phyloP scores from a whole-genome alignment of 805 yeast genomes.

The Yamadazyma laniorum region DNA sequence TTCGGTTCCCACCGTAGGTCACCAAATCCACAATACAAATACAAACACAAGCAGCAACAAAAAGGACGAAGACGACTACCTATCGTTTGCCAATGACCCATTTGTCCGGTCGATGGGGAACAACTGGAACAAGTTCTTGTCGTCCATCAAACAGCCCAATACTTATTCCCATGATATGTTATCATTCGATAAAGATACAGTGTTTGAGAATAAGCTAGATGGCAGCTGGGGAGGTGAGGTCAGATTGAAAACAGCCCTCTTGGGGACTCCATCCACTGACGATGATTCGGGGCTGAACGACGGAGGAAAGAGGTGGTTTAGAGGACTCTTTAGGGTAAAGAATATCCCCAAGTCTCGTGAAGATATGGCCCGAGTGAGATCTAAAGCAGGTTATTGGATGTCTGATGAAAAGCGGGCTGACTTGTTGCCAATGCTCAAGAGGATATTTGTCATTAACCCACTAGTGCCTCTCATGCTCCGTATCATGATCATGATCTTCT shows the following conservation, averaged over 20 bases:
- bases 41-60: constrained; percentile 5
- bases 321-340: constrained; percentile 1
- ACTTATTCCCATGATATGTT: constrained; percentile 31
- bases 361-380: constrained; percentile 40
- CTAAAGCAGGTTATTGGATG: constrained; percentile 70
- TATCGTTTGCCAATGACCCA: constrained; percentile 38
- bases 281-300: constrained; percentile 24
- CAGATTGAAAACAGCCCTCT: constrained; percentile 53
- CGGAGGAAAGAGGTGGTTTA: constrained; percentile 3
- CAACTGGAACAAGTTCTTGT: constrained; percentile 52
- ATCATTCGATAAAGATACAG: constrained; percentile 23
- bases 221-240: constrained; percentile 72
- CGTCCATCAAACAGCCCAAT: constrained; percentile 45
- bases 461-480: constrained; percentile 79
- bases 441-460: constrained; percentile 69
- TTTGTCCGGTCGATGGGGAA: constrained; percentile 39
- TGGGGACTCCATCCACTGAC: constrained; percentile 34
- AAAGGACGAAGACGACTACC: constrained; percentile 30
- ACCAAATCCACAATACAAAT: constrained; percentile 1
- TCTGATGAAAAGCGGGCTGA: constrained; percentile 58
- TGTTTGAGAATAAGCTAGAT: constrained; percentile 41
- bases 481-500: constrained; percentile 45
- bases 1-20: neutral
- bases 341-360: constrained; percentile 17
- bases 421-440: constrained; percentile 59